phyloP scores from a whole-genome alignment of 2,329 filamentous ascomycete species.

The Diaporthe citri region DNA sequence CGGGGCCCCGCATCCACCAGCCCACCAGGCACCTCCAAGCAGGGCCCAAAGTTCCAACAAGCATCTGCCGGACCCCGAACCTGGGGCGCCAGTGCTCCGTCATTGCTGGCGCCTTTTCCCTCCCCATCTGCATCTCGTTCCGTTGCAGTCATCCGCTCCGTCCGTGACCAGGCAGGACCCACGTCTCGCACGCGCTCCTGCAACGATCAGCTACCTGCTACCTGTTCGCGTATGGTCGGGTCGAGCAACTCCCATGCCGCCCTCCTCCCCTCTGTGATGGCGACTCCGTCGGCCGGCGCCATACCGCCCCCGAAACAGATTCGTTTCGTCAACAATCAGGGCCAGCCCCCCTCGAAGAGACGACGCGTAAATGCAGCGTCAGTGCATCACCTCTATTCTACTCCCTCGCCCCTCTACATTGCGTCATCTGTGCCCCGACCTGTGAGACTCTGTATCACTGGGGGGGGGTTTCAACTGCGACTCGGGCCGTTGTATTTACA shows the following conservation, averaged over 20 bases:
- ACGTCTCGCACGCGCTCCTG: conserved; percentile 29
- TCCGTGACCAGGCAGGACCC: conserved; percentile 27
- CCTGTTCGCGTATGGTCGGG: conserved; percentile 24
- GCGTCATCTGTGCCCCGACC: not conserved
- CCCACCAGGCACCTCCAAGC: conserved; percentile 20
- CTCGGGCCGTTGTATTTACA: not conserved
- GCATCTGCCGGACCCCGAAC: conserved; percentile 27
- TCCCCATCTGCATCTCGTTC: conserved; percentile 13
- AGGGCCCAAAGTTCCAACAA: conserved; percentile 4
- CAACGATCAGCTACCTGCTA: conserved; percentile 9
- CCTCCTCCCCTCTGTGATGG: conserved; percentile 54
- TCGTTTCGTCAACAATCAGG: conserved; percentile 86
- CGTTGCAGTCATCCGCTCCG: conserved; percentile 16
- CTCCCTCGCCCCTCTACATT: conserved; percentile 12
- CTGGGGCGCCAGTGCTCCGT: conserved; percentile 30
- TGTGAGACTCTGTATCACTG: conserved; percentile 1
- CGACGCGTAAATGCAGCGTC: conserved; percentile 84
- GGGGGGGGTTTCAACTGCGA: not conserved
- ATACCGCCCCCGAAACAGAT: conserved; percentile 70
- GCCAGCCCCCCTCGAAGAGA: conserved; percentile 83
- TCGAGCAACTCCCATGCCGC: conserved; percentile 29
- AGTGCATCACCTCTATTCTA: conserved; percentile 50
- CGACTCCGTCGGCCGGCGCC: conserved; percentile 57
- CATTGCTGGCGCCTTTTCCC: conserved; percentile 20
- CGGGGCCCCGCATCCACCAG: conserved; percentile 18